A percentile compares a stretch with the other conserved stretches of the same genome.
phyloP scores from a whole-genome alignment of 139 green algal genomes.

The Asterochloris erici region DNA sequence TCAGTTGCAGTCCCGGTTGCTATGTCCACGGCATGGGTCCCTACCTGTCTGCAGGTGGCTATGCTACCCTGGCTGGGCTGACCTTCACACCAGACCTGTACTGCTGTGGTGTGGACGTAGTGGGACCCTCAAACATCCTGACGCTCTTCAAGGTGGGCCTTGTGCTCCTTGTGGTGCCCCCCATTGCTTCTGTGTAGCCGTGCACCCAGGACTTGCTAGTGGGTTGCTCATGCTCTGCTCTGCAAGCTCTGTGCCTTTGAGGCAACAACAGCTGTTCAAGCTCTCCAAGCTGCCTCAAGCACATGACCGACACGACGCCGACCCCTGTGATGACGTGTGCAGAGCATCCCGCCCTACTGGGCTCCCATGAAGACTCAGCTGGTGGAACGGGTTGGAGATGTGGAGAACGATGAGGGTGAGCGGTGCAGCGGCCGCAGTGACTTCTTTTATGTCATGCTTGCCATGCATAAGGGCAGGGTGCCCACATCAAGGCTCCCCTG shows the following conservation, averaged over 20 bases:
- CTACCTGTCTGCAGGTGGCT: background rate
- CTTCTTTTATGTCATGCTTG: no score
- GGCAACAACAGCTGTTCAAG: no score
- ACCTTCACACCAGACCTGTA: constrained; percentile 20
- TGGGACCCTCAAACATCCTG: constrained; percentile 4
- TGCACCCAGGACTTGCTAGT: background rate
- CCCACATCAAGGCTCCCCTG: no score
- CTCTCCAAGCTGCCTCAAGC: no score
- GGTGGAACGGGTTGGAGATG: constrained; percentile 9
- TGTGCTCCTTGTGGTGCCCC: background rate
- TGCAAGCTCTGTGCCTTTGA: no score
- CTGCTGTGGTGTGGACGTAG: constrained; percentile 16
- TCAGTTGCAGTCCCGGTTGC: no score
- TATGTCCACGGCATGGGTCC: background rate
- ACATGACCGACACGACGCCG: no score
- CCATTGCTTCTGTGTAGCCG: background rate
- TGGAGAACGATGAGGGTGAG: constrained; percentile 8
- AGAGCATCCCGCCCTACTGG: constrained; percentile 18
- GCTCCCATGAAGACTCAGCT: constrained; percentile 22
- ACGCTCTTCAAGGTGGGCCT: background rate
- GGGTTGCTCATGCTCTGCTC: no score
- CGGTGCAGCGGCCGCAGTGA: no score
- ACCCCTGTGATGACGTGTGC: background rate
- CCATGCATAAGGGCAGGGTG: no score
- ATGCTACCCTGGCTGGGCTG: constrained; percentile 10